phyloP scores from a whole-genome alignment of 306 rosid genomes.

The Rosa multiflora region DNA sequence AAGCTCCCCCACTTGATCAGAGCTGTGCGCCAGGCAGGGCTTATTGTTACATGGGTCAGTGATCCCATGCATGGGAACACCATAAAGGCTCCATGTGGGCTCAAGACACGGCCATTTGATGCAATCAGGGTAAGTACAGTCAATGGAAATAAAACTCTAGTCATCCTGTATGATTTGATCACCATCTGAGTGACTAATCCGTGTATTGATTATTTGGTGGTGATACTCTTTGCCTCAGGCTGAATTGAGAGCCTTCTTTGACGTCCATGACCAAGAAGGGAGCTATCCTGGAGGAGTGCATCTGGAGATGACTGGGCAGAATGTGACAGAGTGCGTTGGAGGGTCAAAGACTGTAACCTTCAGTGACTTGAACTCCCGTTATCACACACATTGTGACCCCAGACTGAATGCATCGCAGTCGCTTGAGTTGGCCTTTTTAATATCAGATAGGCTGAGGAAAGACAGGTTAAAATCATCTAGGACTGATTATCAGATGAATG shows the following conservation, averaged over 20 bases:
- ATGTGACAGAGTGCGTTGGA: slow-evolving; percentile 44
- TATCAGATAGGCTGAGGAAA: slow-evolving; percentile 37
- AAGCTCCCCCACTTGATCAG: slow-evolving; percentile 43
- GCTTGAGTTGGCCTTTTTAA: slow-evolving; percentile 40
- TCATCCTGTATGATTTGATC: not conserved
- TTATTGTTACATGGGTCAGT: slow-evolving; percentile 47
- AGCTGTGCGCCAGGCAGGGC: slow-evolving; percentile 42
- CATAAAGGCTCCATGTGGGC: slow-evolving; percentile 47
- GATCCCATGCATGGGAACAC: slow-evolving; percentile 57
- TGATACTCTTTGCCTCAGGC: slow-evolving; percentile 26
- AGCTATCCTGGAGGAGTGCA: slow-evolving; percentile 49
- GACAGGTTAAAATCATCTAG: slow-evolving; percentile 31
- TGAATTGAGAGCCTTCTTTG: slow-evolving; percentile 48
- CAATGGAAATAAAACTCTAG: not conserved
- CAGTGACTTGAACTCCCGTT: slow-evolving; percentile 43
- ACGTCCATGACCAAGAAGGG: slow-evolving; percentile 51
- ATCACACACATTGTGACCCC: slow-evolving; percentile 47
- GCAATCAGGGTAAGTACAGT: slow-evolving; percentile 36
- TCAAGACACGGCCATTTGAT: slow-evolving; percentile 47
- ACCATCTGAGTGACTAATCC: not conserved
- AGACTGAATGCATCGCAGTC: slow-evolving; percentile 49
- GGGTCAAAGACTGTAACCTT: slow-evolving; percentile 39
- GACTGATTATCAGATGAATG: not conserved
- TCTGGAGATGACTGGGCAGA: slow-evolving; percentile 52
- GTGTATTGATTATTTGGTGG: not conserved